A percentile compares a stretch with the other conserved stretches of the same genome.
These are phyloP conservation scores for Fallopia convolvulus DNA, from an alignment of 148 eudicot genomes.

Conservation along the genomic window DNA sequence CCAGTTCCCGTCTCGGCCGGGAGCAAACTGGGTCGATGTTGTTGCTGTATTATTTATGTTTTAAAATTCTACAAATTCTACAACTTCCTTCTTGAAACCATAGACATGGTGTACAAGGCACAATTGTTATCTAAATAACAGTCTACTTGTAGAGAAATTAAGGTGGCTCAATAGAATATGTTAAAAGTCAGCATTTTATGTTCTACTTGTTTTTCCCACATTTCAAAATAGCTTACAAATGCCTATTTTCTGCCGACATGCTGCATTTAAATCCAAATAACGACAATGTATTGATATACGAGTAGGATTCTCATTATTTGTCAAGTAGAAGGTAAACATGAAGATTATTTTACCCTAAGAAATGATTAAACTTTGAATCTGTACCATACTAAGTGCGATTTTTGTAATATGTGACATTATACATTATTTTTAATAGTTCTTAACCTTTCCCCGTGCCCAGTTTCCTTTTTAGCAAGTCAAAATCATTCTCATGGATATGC, in stretches of 20 bases:
- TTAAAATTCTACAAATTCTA: background rate
- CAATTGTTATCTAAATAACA: background rate
- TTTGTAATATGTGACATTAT: background rate
- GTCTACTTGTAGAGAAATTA: background rate
- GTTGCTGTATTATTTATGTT: too few species aligned
- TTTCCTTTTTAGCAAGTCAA: background rate
- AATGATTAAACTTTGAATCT: background rate
- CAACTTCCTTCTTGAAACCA: background rate
- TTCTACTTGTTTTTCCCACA: background rate
- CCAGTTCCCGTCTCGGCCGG: too few species aligned
- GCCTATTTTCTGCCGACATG: background rate
- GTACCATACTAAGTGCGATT: background rate
- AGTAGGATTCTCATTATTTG: background rate
- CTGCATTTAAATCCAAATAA: constrained; percentile 5
- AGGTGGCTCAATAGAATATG: background rate
- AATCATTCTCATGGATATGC: background rate
- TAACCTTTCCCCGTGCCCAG: background rate
- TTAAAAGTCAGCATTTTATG: background rate
- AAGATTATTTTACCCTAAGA: background rate
- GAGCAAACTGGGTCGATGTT: too few species aligned
- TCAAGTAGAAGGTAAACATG: background rate
- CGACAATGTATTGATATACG: background rate
- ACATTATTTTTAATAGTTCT: background rate
- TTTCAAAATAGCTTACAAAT: background rate
- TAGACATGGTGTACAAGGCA: background rate